phyloP scores from a whole-genome alignment of 2,329 filamentous ascomycete species.

The Arthrobotrys conoides region DNA sequence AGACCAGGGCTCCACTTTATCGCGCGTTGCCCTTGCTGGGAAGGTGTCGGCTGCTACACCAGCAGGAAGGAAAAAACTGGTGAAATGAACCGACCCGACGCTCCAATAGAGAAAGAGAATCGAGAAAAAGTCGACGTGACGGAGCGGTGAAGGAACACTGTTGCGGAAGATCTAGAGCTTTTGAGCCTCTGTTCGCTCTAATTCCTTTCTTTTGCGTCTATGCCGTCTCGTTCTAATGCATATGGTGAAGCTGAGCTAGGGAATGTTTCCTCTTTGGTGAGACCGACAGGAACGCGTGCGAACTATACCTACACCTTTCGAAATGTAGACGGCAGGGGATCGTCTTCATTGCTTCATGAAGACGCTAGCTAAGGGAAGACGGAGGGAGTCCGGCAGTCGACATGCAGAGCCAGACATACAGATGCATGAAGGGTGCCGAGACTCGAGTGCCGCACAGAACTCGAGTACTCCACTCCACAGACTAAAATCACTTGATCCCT shows the following conservation, averaged over 20 bases:
- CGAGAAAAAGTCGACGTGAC: constrained; percentile 43
- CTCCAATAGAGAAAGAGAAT: constrained; percentile 48
- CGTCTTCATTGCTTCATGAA: neutral
- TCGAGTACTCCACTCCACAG: constrained; percentile 3
- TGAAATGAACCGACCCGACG: constrained; percentile 59
- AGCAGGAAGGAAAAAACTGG: constrained; percentile 39
- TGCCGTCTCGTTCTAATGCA: constrained; percentile 34
- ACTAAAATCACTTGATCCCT: constrained; percentile 42
- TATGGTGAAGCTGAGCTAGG: constrained; percentile 13
- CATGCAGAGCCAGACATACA: neutral
- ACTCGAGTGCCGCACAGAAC: constrained; percentile 25
- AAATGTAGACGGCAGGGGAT: constrained; percentile 39
- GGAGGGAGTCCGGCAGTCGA: neutral
- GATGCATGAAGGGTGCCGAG: constrained; percentile 21
- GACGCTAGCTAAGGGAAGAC: constrained; percentile 4
- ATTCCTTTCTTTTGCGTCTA: constrained; percentile 13
- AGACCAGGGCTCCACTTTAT: constrained; percentile 33
- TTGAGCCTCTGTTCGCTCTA: constrained; percentile 17
- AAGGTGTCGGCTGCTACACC: constrained; percentile 21
- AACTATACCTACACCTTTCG: constrained; percentile 1
- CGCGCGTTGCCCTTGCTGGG: constrained; percentile 56
- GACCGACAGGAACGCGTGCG: constrained; percentile 22
- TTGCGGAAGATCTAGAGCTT: constrained; percentile 34
- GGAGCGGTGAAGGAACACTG: constrained; percentile 34
- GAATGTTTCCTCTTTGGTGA: constrained; percentile 29